Evolutionary conservation across 371 early-diverging fungal species (phyloP).

Genomic region (Conidiobolus incongruus): DNA sequence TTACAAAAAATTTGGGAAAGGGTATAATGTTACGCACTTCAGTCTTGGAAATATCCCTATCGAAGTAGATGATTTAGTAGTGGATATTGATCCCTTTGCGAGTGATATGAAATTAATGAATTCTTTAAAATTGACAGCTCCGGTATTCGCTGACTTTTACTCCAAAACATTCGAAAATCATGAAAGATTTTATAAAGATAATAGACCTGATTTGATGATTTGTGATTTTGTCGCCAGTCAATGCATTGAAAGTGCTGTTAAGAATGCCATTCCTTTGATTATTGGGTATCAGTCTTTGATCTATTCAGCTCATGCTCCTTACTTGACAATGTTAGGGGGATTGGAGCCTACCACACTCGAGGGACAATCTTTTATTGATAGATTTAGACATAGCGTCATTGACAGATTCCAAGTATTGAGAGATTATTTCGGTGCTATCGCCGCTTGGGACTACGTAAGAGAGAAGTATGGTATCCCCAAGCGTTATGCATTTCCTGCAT

Average conservation of each 20-base stretch:
- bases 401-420: neutral
- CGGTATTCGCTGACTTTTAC: too few species aligned
- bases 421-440: neutral
- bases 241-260: neutral
- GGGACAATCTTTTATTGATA: neutral
- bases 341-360: neutral
- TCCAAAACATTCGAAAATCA: too few species aligned
- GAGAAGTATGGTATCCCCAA: neutral
- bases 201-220: conserved; percentile 1
- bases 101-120: too few species aligned
- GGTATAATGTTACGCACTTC: too few species aligned
- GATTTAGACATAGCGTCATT: neutral
- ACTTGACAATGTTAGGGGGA: neutral
- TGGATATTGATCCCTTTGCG: too few species aligned
- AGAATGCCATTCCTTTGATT: neutral
- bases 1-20: too few species aligned
- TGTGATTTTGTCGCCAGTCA: conserved; percentile 1
- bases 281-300: neutral
- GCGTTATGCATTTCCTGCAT: too few species aligned
- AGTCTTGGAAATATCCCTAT: too few species aligned
- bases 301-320: neutral
- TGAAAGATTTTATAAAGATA: neutral
- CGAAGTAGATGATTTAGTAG: too few species aligned
- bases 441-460: too few species aligned
- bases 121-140: too few species aligned